Conservation (phyloP, 495 filamentous ascomycete genomes). For the Lepidopterella palustris region DNA sequence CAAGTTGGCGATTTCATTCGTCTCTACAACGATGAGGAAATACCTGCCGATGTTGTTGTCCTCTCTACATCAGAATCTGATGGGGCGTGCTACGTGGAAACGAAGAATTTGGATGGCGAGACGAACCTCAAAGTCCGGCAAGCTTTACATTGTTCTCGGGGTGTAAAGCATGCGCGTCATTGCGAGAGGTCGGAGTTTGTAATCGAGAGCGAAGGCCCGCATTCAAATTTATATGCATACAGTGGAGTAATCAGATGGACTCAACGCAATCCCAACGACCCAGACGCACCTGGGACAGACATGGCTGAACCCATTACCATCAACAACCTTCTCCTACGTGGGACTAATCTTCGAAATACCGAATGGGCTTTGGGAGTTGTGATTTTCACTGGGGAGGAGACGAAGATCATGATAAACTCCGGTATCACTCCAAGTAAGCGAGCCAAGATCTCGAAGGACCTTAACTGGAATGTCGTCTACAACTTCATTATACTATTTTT, state of each 20-base stretch:
- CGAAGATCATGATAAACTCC: slow-evolving; percentile 99
- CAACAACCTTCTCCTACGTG: slow-evolving; percentile 90
- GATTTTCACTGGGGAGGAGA: slow-evolving; percentile 91
- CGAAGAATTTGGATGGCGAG: slow-evolving; percentile 96
- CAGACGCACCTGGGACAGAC: slow-evolving; percentile 52
- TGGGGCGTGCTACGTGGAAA: slow-evolving; percentile 95
- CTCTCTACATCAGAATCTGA: slow-evolving; percentile 93
- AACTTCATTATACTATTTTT: slow-evolving; percentile 87
- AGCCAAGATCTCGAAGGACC: slow-evolving; percentile 77
- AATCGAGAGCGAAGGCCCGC: slow-evolving; percentile 86
- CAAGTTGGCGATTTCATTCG: slow-evolving; percentile 96
- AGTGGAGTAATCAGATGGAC: slow-evolving; percentile 83
- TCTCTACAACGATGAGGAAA: slow-evolving; percentile 91
- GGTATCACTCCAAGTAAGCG: slow-evolving; percentile 96
- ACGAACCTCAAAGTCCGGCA: slow-evolving; percentile 96
- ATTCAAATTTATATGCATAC: slow-evolving; percentile 90
- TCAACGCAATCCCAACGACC: slow-evolving; percentile 59
- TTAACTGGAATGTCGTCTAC: slow-evolving; percentile 97
- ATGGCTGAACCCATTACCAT: slow-evolving; percentile 93
- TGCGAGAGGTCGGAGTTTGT: slow-evolving; percentile 83
- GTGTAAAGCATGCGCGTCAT: slow-evolving; percentile 81
- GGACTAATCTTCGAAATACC: slow-evolving; percentile 89
- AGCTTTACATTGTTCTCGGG: slow-evolving; percentile 76
- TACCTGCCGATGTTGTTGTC: slow-evolving; percentile 91
- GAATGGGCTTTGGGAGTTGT: slow-evolving; percentile 97